Evolutionary conservation across 148 eudicot genomes (phyloP).

Genomic region (Nepenthes gracilis): DNA sequence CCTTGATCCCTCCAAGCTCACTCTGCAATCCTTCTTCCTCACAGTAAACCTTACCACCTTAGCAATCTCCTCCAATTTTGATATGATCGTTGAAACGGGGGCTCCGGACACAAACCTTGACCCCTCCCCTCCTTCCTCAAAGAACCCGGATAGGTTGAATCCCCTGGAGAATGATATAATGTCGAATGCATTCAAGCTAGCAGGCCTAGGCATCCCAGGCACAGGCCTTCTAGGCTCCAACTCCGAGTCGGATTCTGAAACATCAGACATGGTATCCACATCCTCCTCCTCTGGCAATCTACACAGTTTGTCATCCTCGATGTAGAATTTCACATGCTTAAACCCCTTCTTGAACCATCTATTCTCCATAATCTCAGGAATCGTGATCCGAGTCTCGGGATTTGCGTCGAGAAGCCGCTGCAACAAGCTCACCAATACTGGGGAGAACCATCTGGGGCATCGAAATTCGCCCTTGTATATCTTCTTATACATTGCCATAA

Average conservation of each 20-base stretch:
- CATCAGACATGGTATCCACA: conserved; percentile 31
- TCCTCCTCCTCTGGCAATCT: conserved; percentile 16
- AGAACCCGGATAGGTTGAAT: conserved; percentile 65
- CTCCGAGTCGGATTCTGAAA: conserved; percentile 46
- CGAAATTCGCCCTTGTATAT: conserved; percentile 42
- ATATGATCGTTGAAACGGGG: conserved; percentile 52
- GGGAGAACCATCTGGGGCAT: conserved; percentile 45
- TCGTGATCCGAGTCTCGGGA: conserved; percentile 41
- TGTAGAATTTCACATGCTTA: conserved; percentile 43
- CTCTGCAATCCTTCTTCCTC: conserved; percentile 67
- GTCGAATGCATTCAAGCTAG: conserved; percentile 72
- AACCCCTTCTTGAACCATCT: conserved; percentile 62
- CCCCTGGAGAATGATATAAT: conserved; percentile 66
- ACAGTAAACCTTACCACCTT: conserved; percentile 58
- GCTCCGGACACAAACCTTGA: conserved; percentile 52
- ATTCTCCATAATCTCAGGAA: conserved; percentile 43
- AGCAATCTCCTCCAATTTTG: conserved; percentile 76
- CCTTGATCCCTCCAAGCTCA: conserved; percentile 62
- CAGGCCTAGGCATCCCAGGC: conserved; percentile 52
- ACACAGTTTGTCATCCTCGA: conserved; percentile 62
- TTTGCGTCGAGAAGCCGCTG: conserved; percentile 28
- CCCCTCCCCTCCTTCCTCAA: conserved; percentile 59
- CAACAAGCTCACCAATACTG: conserved; percentile 24
- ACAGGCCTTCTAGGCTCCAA: conserved; percentile 20
- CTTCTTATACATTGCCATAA: conserved; percentile 45